phyloP scores from a whole-genome alignment of 805 yeast species.

The Sugiyamaella chiloensis region DNA sequence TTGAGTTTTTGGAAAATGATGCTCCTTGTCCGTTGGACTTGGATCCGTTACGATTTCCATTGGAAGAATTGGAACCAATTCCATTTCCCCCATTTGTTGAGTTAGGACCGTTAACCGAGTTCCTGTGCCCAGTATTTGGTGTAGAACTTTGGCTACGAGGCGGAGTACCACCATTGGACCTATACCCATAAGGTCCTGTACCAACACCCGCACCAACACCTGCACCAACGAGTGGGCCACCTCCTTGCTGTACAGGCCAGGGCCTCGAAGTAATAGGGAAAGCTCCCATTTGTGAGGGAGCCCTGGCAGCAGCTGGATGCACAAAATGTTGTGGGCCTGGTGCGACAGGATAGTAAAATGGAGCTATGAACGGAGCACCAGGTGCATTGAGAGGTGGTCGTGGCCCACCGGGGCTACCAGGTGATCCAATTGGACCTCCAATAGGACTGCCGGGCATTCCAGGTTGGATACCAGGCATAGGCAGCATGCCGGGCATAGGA shows the following conservation, averaged over 20 bases:
- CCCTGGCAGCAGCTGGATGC: not conserved
- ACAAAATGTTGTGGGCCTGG: constrained; percentile 1
- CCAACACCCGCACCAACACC: constrained; percentile 8
- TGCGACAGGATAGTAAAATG: constrained; percentile 10
- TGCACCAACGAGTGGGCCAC: not conserved
- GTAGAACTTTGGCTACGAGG: constrained; percentile 10
- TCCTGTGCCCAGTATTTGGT: constrained; percentile 4
- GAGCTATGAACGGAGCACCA: constrained; percentile 7
- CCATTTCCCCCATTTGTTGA: not conserved
- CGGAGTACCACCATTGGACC: not conserved
- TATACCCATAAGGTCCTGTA: not conserved
- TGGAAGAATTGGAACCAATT: not conserved
- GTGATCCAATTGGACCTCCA: not conserved
- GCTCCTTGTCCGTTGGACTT: constrained; percentile 6
- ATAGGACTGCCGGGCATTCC: not conserved
- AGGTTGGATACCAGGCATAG: not conserved
- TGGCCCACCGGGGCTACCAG: constrained; percentile 3
- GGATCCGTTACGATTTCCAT: constrained; percentile 11
- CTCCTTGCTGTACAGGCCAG: not conserved
- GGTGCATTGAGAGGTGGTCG: not conserved
- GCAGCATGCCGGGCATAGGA: not conserved
- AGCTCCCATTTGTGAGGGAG: not conserved
- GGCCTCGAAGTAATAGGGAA: not conserved
- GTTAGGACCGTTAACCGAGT: not conserved
- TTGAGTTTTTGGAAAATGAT: not conserved